These are phyloP conservation scores for Cutaneotrichosporon cyanovorans DNA, from an alignment of 1,284 basidiomycete genomes.

Conservation along the genomic window DNA sequence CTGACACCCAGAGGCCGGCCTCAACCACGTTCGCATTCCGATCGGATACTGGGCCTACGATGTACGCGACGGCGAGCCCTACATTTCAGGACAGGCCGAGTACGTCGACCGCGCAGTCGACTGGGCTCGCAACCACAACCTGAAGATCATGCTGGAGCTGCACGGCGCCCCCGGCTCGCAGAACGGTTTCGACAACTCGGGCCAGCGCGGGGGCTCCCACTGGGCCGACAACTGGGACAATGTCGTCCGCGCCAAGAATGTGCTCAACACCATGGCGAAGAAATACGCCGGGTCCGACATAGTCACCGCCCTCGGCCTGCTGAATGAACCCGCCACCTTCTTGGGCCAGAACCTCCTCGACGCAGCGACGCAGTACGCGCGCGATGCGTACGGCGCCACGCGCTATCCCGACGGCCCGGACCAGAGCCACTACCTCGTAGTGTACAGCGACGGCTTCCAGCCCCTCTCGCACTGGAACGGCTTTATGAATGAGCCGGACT, in stretches of 20 bases:
- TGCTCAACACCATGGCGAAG: conserved; percentile 18
- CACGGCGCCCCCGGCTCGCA: conserved; percentile 82
- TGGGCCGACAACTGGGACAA: conserved; percentile 1
- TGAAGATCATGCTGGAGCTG: conserved; percentile 62
- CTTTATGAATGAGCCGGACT: conserved; percentile 55
- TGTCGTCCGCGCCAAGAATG: conserved; percentile 47
- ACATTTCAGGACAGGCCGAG: conserved; percentile 42
- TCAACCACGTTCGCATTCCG: conserved; percentile 75
- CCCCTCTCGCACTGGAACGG: conserved; percentile 64
- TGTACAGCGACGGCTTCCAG: conserved; percentile 83
- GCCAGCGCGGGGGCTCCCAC: conserved; percentile 46
- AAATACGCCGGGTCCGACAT: conserved; percentile 49
- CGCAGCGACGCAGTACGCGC: conserved; percentile 61
- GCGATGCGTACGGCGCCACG: conserved; percentile 54
- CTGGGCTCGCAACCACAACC: conserved; percentile 67
- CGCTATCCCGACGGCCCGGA: conserved; percentile 52
- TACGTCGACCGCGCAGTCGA: conserved; percentile 56
- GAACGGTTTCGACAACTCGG: conserved; percentile 75
- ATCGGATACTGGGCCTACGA: conserved; percentile 82
- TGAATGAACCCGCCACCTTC: conserved; percentile 71
- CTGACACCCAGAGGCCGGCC: conserved; percentile 50
- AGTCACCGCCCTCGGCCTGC: conserved; percentile 52
- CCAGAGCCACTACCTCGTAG: conserved; percentile 45
- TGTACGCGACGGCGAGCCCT: conserved; percentile 70
- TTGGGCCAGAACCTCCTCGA: conserved; percentile 54